Evolutionary conservation across 2,329 filamentous ascomycete genomes (phyloP).

Genomic region (Eutypella sp.): DNA sequence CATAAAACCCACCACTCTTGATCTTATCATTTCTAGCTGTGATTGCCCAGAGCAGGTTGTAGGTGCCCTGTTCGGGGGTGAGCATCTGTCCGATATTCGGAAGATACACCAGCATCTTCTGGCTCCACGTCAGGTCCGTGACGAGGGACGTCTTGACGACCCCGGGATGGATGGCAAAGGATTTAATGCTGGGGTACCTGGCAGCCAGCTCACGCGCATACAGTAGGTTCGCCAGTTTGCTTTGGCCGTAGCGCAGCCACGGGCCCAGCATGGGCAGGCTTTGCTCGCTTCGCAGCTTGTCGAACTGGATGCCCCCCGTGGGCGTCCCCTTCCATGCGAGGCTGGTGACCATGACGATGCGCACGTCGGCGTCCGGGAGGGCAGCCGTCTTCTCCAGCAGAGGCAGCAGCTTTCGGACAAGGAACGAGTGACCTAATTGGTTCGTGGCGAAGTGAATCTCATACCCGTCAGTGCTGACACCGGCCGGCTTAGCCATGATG

Average conservation of each 20-base stretch:
- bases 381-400: constrained; percentile 18
- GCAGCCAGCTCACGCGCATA: constrained; percentile 22
- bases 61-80: constrained; percentile 30
- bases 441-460: constrained; percentile 42
- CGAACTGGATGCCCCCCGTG: constrained; percentile 17
- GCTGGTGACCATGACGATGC: constrained; percentile 21
- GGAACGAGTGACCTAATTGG: constrained; percentile 39
- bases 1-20: constrained; percentile 31
- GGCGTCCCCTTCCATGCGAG: constrained; percentile 16
- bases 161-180: constrained; percentile 22
- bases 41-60: constrained; percentile 38
- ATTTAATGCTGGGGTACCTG: constrained; percentile 18
- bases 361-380: constrained; percentile 16
- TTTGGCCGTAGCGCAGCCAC: constrained; percentile 22
- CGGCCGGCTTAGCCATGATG: constrained; percentile 32
- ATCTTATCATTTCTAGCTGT: constrained; percentile 22
- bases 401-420: constrained; percentile 30
- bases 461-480: constrained; percentile 36
- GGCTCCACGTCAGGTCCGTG: constrained; percentile 7
- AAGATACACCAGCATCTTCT: constrained; percentile 13
- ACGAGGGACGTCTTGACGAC: constrained; percentile 23
- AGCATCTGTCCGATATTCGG: constrained; percentile 10
- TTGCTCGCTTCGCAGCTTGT: constrained; percentile 19
- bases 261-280: constrained; percentile 11
- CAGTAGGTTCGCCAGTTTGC: constrained; percentile 24